These are phyloP conservation scores for Gymnopilus dilepis DNA, from an alignment of 768 basidiomycete genomes.

Conservation along the genomic window DNA sequence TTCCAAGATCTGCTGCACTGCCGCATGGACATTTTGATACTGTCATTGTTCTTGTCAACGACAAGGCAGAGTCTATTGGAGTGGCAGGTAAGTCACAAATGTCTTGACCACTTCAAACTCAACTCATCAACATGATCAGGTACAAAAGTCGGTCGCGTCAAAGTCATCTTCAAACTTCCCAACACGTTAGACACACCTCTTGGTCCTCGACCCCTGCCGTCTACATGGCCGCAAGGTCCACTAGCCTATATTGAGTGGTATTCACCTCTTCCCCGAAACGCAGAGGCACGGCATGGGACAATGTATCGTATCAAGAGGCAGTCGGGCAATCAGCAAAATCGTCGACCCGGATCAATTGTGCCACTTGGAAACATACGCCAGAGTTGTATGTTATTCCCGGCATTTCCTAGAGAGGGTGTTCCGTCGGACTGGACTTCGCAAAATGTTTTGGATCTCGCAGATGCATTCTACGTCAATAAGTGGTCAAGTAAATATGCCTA, in stretches of 20 bases:
- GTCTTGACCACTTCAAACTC: neutral
- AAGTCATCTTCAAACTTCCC: conserved; percentile 30
- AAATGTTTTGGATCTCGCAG: too few species aligned
- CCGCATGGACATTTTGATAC: conserved; percentile 23
- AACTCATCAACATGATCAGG: conserved; percentile 11
- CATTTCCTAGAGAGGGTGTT: too few species aligned
- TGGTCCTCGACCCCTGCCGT: conserved; percentile 10
- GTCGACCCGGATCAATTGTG: too few species aligned
- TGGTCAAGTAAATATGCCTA: too few species aligned
- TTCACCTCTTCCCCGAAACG: neutral
- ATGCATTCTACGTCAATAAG: too few species aligned
- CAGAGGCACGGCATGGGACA: conserved; percentile 6
- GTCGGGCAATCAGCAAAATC: too few species aligned
- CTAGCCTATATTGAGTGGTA: conserved; percentile 27
- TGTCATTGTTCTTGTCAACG: conserved; percentile 24
- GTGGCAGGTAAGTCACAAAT: conserved; percentile 6
- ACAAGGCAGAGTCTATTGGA: conserved; percentile 29
- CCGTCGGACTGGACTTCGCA: too few species aligned
- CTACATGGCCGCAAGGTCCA: conserved; percentile 20
- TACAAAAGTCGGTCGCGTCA: conserved; percentile 21
- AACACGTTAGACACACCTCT: neutral
- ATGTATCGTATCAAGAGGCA: too few species aligned
- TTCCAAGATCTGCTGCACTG: conserved; percentile 13
- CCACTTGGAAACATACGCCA: too few species aligned
- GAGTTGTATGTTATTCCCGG: too few species aligned